Evolutionary conservation across 208 protist species (phyloP).

Genomic region (Blastocrithidia nonstop): DNA sequence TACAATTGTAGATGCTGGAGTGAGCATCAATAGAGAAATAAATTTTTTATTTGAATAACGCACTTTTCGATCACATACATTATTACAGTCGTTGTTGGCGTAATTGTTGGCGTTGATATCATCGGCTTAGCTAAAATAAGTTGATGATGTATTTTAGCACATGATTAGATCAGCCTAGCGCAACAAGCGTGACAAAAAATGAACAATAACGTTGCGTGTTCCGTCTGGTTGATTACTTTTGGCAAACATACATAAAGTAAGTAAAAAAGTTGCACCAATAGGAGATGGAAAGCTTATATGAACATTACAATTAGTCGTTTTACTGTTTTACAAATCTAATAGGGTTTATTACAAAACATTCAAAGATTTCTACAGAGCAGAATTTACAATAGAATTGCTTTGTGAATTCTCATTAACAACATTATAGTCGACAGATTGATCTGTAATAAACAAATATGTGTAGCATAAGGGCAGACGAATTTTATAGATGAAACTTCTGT

Average conservation of each 20-base stretch:
- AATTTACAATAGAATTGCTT: slow-evolving; percentile 6
- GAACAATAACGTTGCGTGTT: slow-evolving; percentile 27
- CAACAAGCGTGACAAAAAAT: slow-evolving; percentile 32
- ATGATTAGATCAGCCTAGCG: slow-evolving; percentile 39
- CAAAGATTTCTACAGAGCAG: too few species aligned
- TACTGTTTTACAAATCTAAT: too few species aligned
- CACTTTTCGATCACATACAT: not conserved
- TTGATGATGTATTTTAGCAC: too few species aligned
- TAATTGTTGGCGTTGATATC: too few species aligned
- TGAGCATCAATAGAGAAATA: slow-evolving; percentile 32
- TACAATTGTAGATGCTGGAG: slow-evolving; percentile 31
- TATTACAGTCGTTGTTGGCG: slow-evolving; percentile 9
- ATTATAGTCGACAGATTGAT: not conserved
- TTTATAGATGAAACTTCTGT: too few species aligned
- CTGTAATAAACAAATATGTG: too few species aligned
- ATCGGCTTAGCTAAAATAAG: too few species aligned
- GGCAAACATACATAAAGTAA: slow-evolving; percentile 54
- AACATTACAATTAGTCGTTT: too few species aligned
- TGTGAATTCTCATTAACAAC: not conserved
- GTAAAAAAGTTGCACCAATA: slow-evolving; percentile 41
- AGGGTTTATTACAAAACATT: too few species aligned
- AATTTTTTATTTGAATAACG: not conserved
- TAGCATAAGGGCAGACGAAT: too few species aligned
- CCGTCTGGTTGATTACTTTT: slow-evolving; percentile 53
- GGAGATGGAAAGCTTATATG: slow-evolving; percentile 7